Evolutionary conservation across 75 land plant species (phyloP), one percentile per base, ranked within the genome.

Genomic region (Larix kaempferi): DNA sequence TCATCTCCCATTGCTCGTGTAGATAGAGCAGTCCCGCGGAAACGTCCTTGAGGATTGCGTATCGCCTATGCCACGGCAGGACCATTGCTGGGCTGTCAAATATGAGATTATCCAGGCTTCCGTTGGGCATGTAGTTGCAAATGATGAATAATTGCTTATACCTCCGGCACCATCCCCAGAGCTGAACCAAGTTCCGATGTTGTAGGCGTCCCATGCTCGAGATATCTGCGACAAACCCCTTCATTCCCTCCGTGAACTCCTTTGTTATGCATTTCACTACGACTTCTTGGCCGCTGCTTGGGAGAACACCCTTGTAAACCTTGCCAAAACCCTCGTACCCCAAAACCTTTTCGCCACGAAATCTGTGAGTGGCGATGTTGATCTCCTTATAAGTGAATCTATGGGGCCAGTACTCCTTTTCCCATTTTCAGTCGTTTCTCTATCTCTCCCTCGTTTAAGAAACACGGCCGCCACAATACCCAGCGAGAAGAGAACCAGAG

Each of bases 111-210:
- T 90, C 80, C 11, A 90, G 81, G 76, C 89, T 90, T 1, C 92
- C 86, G 39, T 84, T 81, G n/a, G 82, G 81, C 92, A 90, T 90
- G 79, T 74, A 84, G 54, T 88, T 89, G 54, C 83, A 90, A 13
- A 90, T 86, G 12, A 90, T 82, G 76, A 90, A 73, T 69, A 87
- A 61, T 39, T 77, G 82, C 29, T 81, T 86, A 27, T 61, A 79
- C 62, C 78, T 83, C 59, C 82, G 56, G 81, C 93, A 91, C 89
- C 91, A 91, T 13, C 93, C 93, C 54, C 84, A 76, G 80, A 91
- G 85, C 41, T 74, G 85, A 56, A 91, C 89, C 16, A 91, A 76
- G 63, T 89, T 89, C 65, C 86, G 90, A 62, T 91, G 93, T 57
- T 90, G 81, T 44, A 91, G 80, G 41, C 88, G 78, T 91, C 33